phyloP scores from a whole-genome alignment of 768 basidiomycete genomes.

The Boletus pseudopeckii region DNA sequence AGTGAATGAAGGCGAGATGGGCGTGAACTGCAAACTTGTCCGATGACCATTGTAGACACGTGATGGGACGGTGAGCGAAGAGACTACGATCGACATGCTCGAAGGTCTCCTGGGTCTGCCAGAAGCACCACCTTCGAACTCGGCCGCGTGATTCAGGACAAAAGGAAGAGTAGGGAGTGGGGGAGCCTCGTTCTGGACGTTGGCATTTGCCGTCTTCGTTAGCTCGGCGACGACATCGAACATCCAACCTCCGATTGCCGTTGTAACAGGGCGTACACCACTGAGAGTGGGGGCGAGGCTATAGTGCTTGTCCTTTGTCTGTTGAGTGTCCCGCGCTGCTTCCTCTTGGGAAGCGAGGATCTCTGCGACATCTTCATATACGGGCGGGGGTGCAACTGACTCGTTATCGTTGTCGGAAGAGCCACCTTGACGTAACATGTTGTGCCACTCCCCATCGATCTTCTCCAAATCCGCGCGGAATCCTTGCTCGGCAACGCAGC shows the following conservation, averaged over 20 bases:
- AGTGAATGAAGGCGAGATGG: constrained; percentile 44
- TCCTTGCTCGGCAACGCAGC: constrained; percentile 81
- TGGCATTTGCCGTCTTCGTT: constrained; percentile 32
- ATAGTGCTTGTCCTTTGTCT: constrained; percentile 36
- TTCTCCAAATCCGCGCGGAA: constrained; percentile 76
- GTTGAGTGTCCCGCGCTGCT: constrained; percentile 29
- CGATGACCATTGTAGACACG: constrained; percentile 28
- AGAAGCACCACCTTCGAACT: constrained; percentile 22
- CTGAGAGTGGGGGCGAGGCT: constrained; percentile 37
- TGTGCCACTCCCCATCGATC: constrained; percentile 61
- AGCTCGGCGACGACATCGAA: constrained; percentile 73
- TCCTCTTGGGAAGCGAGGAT: constrained; percentile 46
- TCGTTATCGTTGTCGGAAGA: constrained; percentile 42
- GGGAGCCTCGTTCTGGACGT: constrained; percentile 3
- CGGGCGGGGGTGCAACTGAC: constrained; percentile 25
- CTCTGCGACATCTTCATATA: constrained; percentile 42
- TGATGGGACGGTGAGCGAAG: constrained; percentile 28
- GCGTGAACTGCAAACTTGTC: constrained; percentile 66
- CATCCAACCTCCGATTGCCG: constrained; percentile 73
- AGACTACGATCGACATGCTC: constrained; percentile 39
- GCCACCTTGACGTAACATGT: constrained; percentile 67
- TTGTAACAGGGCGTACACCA: constrained; percentile 51
- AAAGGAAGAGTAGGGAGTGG: constrained; percentile 16
- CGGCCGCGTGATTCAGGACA: constrained; percentile 20
- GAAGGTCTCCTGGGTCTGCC: constrained; percentile 23